phyloP scores from a whole-genome alignment of 2,329 filamentous ascomycete genomes.

The Phialophora expanda region DNA sequence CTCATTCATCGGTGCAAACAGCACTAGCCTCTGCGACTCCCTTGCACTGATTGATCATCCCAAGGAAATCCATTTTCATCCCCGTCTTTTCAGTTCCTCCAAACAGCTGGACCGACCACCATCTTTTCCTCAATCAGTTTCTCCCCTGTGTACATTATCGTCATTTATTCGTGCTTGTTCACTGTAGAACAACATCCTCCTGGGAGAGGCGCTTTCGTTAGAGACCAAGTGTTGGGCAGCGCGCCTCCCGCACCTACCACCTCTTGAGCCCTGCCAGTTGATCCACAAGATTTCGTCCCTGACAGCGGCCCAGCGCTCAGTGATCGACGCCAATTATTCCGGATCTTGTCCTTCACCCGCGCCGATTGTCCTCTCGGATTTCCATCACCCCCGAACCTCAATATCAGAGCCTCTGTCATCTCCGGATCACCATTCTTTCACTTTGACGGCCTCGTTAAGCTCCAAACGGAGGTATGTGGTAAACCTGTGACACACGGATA shows the following conservation, averaged over 20 bases:
- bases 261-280: conserved; percentile 11
- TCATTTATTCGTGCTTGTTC: conserved; percentile 19
- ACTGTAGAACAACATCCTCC: conserved; percentile 6
- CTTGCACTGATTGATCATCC: conserved; percentile 11
- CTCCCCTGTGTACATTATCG: conserved; percentile 24
- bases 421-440: conserved; percentile 8
- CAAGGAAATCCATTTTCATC: conserved; percentile 18
- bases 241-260: neutral
- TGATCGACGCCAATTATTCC: conserved; percentile 35
- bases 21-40: conserved; percentile 9
- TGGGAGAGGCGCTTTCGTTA: conserved; percentile 7
- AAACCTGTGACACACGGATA: neutral
- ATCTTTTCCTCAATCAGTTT: conserved; percentile 10
- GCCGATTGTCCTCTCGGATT: conserved; percentile 27
- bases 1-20: conserved; percentile 14
- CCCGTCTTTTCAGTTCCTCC: conserved; percentile 11
- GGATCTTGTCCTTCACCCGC: conserved; percentile 23
- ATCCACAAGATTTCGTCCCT: conserved; percentile 16
- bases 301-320: conserved; percentile 24
- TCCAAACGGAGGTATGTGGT: conserved; percentile 20
- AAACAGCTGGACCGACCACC: conserved; percentile 16
- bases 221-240: conserved; percentile 6
- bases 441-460: conserved; percentile 16
- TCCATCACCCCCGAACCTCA: conserved; percentile 23
- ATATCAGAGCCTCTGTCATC: conserved; percentile 18